A percentile compares a stretch with the other conserved stretches of the same genome.
phyloP scores from a whole-genome alignment of 2,329 filamentous ascomycete genomes.

The Reticulascus tulasneorum region DNA sequence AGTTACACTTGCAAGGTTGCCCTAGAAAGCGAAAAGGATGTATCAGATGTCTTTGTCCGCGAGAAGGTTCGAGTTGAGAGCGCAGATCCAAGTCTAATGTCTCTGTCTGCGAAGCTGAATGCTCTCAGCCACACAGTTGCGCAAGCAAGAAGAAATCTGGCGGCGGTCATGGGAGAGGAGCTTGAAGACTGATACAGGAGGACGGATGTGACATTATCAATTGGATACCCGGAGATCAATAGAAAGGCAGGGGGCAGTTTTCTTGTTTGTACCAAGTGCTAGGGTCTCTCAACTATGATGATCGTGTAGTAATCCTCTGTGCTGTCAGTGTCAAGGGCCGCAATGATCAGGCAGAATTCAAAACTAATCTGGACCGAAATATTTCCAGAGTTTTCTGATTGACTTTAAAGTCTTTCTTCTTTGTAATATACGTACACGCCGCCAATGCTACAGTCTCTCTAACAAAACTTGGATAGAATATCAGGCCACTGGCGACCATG shows the following conservation, averaged over 20 bases:
- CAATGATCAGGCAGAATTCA: not conserved
- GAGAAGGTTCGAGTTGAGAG: slow-evolving; percentile 89
- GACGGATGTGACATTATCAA: slow-evolving; percentile 10
- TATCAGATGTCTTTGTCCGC: slow-evolving; percentile 70
- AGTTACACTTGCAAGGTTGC: slow-evolving; percentile 43
- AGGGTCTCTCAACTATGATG: too few species aligned
- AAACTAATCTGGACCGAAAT: not conserved
- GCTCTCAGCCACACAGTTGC: slow-evolving; percentile 71
- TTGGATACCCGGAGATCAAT: too few species aligned
- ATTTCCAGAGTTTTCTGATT: too few species aligned
- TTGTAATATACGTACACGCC: too few species aligned
- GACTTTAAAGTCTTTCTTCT: too few species aligned
- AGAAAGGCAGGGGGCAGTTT: too few species aligned
- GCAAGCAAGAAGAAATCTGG: slow-evolving; percentile 67
- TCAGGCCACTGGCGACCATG: slow-evolving; percentile 89
- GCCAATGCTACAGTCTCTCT: too few species aligned
- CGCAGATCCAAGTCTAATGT: slow-evolving; percentile 81
- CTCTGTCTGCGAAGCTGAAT: slow-evolving; percentile 76
- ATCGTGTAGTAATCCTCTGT: too few species aligned
- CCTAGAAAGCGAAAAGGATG: slow-evolving; percentile 18
- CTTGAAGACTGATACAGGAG: slow-evolving; percentile 25
- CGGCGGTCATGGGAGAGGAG: slow-evolving; percentile 69
- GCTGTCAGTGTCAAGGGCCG: too few species aligned
- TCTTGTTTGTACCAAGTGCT: too few species aligned
- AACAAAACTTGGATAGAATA: too few species aligned